Percentiles rank a stretch among this genome's conserved stretches.
Conservation (phyloP, 208 protist species). For the Trypanosoma lewisi region DNA sequence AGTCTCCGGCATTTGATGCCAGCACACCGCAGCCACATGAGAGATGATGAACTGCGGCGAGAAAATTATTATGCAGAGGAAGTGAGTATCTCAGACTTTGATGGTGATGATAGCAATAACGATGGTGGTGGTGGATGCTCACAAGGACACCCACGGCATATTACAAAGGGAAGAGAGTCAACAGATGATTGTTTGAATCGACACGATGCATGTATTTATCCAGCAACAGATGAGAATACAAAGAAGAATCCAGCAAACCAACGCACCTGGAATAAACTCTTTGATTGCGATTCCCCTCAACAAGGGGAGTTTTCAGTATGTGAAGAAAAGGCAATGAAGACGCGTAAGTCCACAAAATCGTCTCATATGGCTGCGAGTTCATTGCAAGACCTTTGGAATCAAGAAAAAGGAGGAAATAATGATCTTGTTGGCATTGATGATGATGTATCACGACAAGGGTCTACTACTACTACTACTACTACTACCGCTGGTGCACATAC, state of each 20-base stretch:
- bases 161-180: background rate
- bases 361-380: background rate
- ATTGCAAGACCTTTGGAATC: background rate
- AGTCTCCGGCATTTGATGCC: constrained; percentile 46
- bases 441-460: background rate
- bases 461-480: no score
- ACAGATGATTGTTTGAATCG: background rate
- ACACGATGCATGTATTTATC: background rate
- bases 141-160: background rate
- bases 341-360: background rate
- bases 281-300: constrained; percentile 1
- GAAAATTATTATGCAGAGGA: background rate
- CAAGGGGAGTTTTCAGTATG: background rate
- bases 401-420: no score
- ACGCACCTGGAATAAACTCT: constrained; percentile 11
- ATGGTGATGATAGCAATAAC: constrained; percentile 26
- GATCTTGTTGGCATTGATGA: no score
- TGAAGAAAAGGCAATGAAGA: background rate
- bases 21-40: background rate
- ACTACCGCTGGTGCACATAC: background rate
- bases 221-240: background rate
- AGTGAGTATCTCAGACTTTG: constrained; percentile 38
- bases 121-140: constrained; percentile 4
- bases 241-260: background rate
- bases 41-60: background rate